Base-by-base conservation (phyloP, 129 eudicot species). In the Chrysanthemum makinoi region DNA sequence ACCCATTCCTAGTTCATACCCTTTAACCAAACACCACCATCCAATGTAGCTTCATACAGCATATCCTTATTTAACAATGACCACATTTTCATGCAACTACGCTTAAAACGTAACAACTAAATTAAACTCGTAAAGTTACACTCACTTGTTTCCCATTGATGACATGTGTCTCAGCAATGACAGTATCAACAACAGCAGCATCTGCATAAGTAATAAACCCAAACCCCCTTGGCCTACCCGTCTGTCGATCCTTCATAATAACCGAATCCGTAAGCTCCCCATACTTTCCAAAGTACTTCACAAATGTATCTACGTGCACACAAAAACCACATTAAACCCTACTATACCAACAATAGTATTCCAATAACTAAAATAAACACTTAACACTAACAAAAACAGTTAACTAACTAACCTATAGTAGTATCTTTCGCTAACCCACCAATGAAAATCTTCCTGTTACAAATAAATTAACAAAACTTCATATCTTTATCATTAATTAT, bases 231-330 rank as follows among this genome's bases (percentile, higher is more conserved):
- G 98, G 98, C 43, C 95, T 79, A 68, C 98, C 96, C 0, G 96
- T 89, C 51, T 75, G 84, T 30, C 96, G 79, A 57, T 93, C 98
- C 61, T 93, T 93, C 96, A 93, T 89, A 6, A 93, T 89, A 22
- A 93, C 98, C 39, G 95, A 87, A 65, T 93, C 96, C 1, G 91
- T 85, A 46, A 93, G 85, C 80, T 89, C 98, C n/a, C 98, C 98
- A 81, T 93, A 89, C 84, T 89, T 87, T 6, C 85, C 98, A 70
- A 89, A 93, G 75, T 93, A 86, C 86, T 87, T 85, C 26, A 86
- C 94, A 28, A 93, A 93, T n/a, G 83, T 71, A 47, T 87, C 98
- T 89, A 17, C 33, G 56, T 11, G 39, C 44, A 54, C 0, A 48
- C 10, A 26, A 26, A 58, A 10, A 39, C 2, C 20, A 46, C 14